These are phyloP conservation scores for Hondaea fermentalgiana DNA, from an alignment of 108 stramenopile species.

Conservation along the genomic window DNA sequence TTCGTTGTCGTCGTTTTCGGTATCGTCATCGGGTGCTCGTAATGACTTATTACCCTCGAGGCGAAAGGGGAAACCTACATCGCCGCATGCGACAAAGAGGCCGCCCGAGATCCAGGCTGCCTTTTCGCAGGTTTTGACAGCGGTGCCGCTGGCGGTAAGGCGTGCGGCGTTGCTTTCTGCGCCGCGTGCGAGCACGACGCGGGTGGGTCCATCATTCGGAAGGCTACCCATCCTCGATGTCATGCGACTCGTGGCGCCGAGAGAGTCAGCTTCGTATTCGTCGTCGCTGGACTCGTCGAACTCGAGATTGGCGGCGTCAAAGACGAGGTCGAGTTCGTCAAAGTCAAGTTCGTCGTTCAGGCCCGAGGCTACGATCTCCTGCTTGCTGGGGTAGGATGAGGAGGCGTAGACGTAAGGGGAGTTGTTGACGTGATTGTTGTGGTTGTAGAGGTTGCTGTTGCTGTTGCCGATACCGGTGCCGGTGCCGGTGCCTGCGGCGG, in stretches of 20 bases:
- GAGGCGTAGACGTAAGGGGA: no score
- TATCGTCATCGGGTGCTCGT: not conserved
- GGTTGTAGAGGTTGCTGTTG: no score
- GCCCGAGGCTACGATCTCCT: no score
- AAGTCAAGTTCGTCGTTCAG: no score
- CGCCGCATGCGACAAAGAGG: not conserved
- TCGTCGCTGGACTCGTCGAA: no score
- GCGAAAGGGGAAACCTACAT: not conserved
- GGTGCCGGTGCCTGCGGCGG: no score
- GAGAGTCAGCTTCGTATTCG: no score
- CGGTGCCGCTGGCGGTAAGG: not conserved
- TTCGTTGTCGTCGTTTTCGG: not conserved
- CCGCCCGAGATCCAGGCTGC: not conserved
- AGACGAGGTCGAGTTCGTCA: no score
- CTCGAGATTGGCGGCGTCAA: no score
- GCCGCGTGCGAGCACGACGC: not conserved
- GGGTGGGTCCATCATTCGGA: not conserved
- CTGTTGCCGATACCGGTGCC: no score
- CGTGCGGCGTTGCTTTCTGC: not conserved
- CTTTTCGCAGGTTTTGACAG: not conserved
- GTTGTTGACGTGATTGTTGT: no score
- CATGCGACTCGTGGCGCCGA: not conserved
- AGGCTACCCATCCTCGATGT: not conserved
- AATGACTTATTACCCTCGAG: not conserved
- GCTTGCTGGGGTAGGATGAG: no score